A percentile compares a stretch with the other conserved stretches of the same genome.
Conservation (phyloP, 768 basidiomycete species). For the Mycena maculata region DNA sequence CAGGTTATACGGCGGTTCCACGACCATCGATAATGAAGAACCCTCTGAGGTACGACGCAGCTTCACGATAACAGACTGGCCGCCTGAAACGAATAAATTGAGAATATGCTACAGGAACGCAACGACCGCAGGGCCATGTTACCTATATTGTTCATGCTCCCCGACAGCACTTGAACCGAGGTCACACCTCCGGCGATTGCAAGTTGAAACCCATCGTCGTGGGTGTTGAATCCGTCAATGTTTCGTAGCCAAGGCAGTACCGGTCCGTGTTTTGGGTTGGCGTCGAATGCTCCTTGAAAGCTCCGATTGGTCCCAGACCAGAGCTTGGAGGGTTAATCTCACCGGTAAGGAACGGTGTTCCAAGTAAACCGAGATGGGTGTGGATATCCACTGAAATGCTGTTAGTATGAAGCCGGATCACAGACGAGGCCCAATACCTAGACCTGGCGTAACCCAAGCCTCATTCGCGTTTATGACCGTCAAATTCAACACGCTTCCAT, state of each 20-base stretch:
- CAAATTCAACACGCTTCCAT: slow-evolving; percentile 57
- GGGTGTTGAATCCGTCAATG: slow-evolving; percentile 88
- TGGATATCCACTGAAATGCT: slow-evolving; percentile 70
- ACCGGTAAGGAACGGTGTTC: slow-evolving; percentile 68
- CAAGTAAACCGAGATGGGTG: slow-evolving; percentile 82
- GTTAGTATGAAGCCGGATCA: slow-evolving; percentile 33
- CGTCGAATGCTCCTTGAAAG: slow-evolving; percentile 61
- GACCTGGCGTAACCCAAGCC: slow-evolving; percentile 76
- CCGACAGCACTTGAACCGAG: slow-evolving; percentile 84
- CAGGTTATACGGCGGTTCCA: slow-evolving; percentile 83
- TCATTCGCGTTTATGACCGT: slow-evolving; percentile 70
- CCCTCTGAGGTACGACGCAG: slow-evolving; percentile 81
- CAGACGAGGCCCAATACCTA: slow-evolving; percentile 51
- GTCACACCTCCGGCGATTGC: slow-evolving; percentile 92
- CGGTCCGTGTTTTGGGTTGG: slow-evolving; percentile 75
- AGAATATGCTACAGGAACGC: not conserved
- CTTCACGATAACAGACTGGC: slow-evolving; percentile 91
- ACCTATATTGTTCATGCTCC: slow-evolving; percentile 83
- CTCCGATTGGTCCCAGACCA: not conserved
- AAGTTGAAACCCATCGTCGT: slow-evolving; percentile 79
- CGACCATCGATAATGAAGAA: slow-evolving; percentile 82
- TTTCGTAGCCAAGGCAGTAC: slow-evolving; percentile 83
- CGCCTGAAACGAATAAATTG: slow-evolving; percentile 59
- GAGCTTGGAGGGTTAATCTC: slow-evolving; percentile 10
- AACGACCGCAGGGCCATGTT: slow-evolving; percentile 12